Conservation (phyloP, 2,329 filamentous ascomycete species). For the Xylariomycetidae sp. region DNA sequence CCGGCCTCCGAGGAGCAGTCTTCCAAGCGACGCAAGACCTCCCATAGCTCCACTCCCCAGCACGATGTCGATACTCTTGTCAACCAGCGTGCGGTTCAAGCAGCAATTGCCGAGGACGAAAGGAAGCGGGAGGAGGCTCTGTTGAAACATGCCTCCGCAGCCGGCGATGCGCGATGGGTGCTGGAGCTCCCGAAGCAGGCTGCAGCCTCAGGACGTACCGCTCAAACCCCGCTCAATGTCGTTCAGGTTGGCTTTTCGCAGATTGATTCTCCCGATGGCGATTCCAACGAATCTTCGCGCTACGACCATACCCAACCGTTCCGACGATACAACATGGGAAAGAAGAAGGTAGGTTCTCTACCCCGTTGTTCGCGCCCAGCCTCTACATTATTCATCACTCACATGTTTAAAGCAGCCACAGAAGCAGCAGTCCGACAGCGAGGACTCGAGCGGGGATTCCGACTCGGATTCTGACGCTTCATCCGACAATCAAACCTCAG, state of each 20-base stretch:
- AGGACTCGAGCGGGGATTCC: slow-evolving; percentile 29
- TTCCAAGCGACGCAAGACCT: slow-evolving; percentile 58
- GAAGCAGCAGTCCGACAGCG: slow-evolving; percentile 27
- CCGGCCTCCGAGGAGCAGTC: slow-evolving; percentile 43
- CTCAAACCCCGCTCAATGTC: slow-evolving; percentile 44
- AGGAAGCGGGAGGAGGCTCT: slow-evolving; percentile 55
- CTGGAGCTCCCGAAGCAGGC: slow-evolving; percentile 47
- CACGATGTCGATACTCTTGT: slow-evolving; percentile 38
- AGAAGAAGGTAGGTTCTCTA: slow-evolving; percentile 19
- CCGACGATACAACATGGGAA: slow-evolving; percentile 28
- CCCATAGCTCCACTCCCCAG: slow-evolving; percentile 25
- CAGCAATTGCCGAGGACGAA: slow-evolving; percentile 61
- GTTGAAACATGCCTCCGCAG: slow-evolving; percentile 53
- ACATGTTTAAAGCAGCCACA: slow-evolving; percentile 23
- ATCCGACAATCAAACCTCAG: slow-evolving; percentile 13
- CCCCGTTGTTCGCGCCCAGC: background rate
- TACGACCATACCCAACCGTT: slow-evolving; percentile 15
- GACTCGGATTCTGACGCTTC: slow-evolving; percentile 29
- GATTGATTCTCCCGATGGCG: slow-evolving; percentile 25
- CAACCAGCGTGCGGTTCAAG: slow-evolving; percentile 55
- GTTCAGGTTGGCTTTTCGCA: slow-evolving; percentile 54
- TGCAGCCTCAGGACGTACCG: slow-evolving; percentile 19
- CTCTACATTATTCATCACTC: no score
- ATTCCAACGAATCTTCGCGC: slow-evolving; percentile 10
- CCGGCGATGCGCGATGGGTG: slow-evolving; percentile 71